Base-by-base conservation (phyloP, 805 yeast species). In the Wickerhamiella sorbophila region DNA sequence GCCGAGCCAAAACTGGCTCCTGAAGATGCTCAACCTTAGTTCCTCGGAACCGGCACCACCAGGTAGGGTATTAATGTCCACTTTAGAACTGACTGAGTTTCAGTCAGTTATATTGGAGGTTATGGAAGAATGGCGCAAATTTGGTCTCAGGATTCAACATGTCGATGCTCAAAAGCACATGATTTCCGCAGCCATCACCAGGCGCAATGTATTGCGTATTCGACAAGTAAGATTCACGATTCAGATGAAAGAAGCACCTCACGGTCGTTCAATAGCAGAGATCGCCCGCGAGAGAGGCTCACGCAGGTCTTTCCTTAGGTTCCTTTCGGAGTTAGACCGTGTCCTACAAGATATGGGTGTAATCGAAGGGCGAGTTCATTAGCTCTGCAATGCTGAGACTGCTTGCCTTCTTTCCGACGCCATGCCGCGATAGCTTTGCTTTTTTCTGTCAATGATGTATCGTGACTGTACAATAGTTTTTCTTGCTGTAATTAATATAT, bases 1-100 rank as follows among this genome's bases (percentile, higher is more conserved):
- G 42, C 54, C 57, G 17, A 49, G 50, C 35, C 63, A 60, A 50
- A 60, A 57, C 45, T 60, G 64, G 64, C 56, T 60, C 47, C 53
- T 60, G 58, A 59, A 57, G 49, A 46, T 60, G 48, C 45, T 56
- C 20, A 38, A 47, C 31, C 26, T 48, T 31, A 14, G 45, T 2
- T 21, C 46, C 10, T 16, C 44, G n/a, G 22, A 22, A 12, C 29
- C 26, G 42, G 36, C 21, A 26, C 48, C 15, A 20, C 49, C 35
- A 52, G 53, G 45, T 45, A 54, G 29, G 29, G 12, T 24, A 2
- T 45, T 62, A 12, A 48, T 50, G 29, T 54, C 63, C 5, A 43
- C 48, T 5, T 44, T 58, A 41, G 42, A 49, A 14, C 50, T 52
- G 24, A 46, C 49, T 16, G 51, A 53, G 34, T 53, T 62, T 22